phyloP scores from a whole-genome alignment of 73 alveolate species.

The Symbiodinium natans region DNA sequence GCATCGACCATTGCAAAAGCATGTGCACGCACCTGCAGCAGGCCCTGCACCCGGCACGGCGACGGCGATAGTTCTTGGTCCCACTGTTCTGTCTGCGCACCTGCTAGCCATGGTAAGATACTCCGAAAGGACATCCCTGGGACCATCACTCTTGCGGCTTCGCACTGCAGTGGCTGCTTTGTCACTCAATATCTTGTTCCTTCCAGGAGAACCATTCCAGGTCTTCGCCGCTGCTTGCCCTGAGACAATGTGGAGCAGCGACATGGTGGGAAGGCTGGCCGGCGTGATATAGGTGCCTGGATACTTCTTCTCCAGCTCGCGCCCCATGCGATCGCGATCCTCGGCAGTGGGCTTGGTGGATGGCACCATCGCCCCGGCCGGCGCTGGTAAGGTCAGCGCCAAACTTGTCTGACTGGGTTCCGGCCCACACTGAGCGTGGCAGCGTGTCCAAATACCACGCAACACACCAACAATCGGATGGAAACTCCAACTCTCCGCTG shows the following conservation, averaged over 20 bases:
- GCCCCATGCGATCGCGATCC: slow-evolving; percentile 11
- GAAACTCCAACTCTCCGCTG: not conserved
- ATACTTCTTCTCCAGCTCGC: not conserved
- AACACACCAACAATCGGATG: not conserved
- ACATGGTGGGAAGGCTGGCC: not conserved
- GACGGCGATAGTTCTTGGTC: not conserved
- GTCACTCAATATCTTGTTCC: not conserved
- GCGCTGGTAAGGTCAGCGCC: not conserved
- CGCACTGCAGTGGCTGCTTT: not conserved
- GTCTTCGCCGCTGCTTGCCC: not conserved
- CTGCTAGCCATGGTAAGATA: not conserved
- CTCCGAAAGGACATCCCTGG: not conserved
- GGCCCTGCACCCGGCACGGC: not conserved
- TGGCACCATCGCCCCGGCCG: not conserved
- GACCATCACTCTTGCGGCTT: not conserved
- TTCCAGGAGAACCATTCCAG: not conserved
- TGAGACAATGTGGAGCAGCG: not conserved
- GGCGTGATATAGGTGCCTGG: not conserved
- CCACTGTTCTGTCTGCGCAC: not conserved
- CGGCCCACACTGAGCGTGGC: not conserved
- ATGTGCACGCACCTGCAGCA: not conserved
- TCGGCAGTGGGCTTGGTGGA: not conserved
- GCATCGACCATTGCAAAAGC: slow-evolving; percentile 45
- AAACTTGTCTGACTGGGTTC: not conserved
- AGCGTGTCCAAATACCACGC: not conserved